Conservation (phyloP, 208 protist genomes). For the Naegleria fowleri region DNA sequence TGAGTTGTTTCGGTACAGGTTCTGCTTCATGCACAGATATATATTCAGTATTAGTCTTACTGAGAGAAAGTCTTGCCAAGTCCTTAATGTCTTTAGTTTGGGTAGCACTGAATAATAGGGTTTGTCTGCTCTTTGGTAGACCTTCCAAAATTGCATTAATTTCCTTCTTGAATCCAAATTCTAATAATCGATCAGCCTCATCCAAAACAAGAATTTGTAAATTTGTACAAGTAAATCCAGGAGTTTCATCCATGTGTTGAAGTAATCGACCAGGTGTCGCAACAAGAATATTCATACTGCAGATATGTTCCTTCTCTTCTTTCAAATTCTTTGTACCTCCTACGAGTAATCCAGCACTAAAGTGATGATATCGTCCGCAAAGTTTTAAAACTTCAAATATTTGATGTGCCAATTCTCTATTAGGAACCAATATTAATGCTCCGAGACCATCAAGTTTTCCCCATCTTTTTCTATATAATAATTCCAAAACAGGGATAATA, state of each 20-base stretch:
- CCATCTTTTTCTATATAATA: slow-evolving; percentile 79
- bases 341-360: slow-evolving; percentile 92
- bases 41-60: slow-evolving; percentile 69
- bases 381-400: slow-evolving; percentile 96
- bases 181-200: slow-evolving; percentile 96
- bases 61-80: slow-evolving; percentile 76
- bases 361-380: slow-evolving; percentile 79
- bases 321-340: slow-evolving; percentile 89
- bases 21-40: slow-evolving; percentile 76
- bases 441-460: slow-evolving; percentile 82
- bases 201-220: slow-evolving; percentile 95
- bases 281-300: slow-evolving; percentile 94
- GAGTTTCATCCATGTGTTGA: slow-evolving; percentile 96
- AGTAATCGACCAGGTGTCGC: slow-evolving; percentile 95
- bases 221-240: slow-evolving; percentile 76
- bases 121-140: slow-evolving; percentile 85
- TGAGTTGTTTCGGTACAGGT: slow-evolving; percentile 76
- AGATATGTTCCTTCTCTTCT: slow-evolving; percentile 82
- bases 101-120: slow-evolving; percentile 98
- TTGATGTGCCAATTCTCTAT: slow-evolving; percentile 95
- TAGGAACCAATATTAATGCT: slow-evolving; percentile 95
- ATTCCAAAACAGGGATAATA: slow-evolving; percentile 91
- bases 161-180: slow-evolving; percentile 91
- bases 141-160: slow-evolving; percentile 86
- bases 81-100: slow-evolving; percentile 90